Evolutionary conservation across 306 rosid genomes (phyloP), one percentile per base, ranked within the genome.

Genomic region (Mimosa bimucronata): DNA sequence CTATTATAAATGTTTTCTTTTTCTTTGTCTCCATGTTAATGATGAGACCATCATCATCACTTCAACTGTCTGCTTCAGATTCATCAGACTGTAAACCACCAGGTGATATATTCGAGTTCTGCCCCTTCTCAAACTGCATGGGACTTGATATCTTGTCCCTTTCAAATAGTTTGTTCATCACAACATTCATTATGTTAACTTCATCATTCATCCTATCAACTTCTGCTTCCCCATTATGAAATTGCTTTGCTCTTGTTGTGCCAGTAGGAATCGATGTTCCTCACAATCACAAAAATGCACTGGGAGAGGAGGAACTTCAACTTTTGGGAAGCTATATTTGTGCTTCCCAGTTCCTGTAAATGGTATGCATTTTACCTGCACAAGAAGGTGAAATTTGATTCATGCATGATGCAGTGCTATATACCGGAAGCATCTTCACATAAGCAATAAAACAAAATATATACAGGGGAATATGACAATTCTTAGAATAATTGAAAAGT

Each of bases 241-340:
- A 71, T 66, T 21, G 80, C 53, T 75, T 80, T 52, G 74, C 71
- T 73, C 61, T 87, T 48, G 71, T 72, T 34, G 83, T 23, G 53
- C 71, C 75, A 74, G 64, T 31, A 85, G 86, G 77, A 78, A 69
- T 74, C 53, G 87, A 84, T 94, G 98, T 84, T 92, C 97, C 83
- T 94, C 97, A 71, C 98, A 94, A 78, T 91, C 98, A 83, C 98
- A 94, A 81, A 94, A 90, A 88, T 91, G 85, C 81, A 88, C 84
- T 6, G 98, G 98, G 64, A 84, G 88, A 31, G 92, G 55, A 80
- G 97, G 88, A 74, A 83, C 87, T 77, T 90, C 88, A 77, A 92
- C 86, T 78, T 89, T 89, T 80, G 89, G 94, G 91, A 94, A 94
- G 75, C 97, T 93, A 82, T 94, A 92, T 65, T 90, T 92, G 87